These are phyloP conservation scores for Blastocystis sp. DNA, from an alignment of 352 stramenopile genomes.

Conservation along the genomic window DNA sequence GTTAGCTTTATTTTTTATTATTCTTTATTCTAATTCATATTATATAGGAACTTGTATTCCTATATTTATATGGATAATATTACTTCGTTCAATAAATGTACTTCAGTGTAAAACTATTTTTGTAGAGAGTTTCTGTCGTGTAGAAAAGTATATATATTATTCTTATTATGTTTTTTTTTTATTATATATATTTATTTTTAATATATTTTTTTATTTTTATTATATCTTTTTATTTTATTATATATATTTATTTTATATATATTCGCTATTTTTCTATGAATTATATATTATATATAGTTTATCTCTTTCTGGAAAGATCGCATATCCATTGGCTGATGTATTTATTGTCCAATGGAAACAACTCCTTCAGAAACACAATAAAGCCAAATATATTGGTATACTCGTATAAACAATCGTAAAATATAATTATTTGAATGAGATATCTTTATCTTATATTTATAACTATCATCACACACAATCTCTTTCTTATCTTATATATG, in stretches of 20 bases:
- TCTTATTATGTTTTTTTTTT: too few relatives aligned
- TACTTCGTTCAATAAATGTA: constrained; percentile 58
- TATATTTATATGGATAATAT: constrained; percentile 59
- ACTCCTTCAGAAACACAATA: constrained; percentile 55
- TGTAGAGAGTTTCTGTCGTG: constrained; percentile 73
- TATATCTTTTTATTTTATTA: too few relatives aligned
- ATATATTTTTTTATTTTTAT: too few relatives aligned
- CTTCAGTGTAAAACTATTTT: constrained; percentile 63
- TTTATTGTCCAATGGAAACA: constrained; percentile 79
- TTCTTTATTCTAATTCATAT: too few relatives aligned
- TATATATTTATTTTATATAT: not conserved
- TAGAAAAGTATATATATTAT: constrained; percentile 58
- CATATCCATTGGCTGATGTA: constrained; percentile 71
- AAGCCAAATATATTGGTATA: too few relatives aligned
- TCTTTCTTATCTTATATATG: too few relatives aligned
- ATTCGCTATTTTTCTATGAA: not conserved
- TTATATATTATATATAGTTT: constrained; percentile 59
- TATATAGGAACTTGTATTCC: constrained; percentile 61
- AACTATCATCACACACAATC: too few relatives aligned
- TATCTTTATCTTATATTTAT: too few relatives aligned
- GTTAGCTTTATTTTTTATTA: too few relatives aligned
- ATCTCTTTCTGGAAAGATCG: constrained; percentile 67
- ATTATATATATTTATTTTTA: too few relatives aligned
- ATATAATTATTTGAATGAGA: too few relatives aligned
- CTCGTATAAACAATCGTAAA: too few relatives aligned